Conservation (phyloP, 1,284 basidiomycete species). For the Boletus sp. region DNA sequence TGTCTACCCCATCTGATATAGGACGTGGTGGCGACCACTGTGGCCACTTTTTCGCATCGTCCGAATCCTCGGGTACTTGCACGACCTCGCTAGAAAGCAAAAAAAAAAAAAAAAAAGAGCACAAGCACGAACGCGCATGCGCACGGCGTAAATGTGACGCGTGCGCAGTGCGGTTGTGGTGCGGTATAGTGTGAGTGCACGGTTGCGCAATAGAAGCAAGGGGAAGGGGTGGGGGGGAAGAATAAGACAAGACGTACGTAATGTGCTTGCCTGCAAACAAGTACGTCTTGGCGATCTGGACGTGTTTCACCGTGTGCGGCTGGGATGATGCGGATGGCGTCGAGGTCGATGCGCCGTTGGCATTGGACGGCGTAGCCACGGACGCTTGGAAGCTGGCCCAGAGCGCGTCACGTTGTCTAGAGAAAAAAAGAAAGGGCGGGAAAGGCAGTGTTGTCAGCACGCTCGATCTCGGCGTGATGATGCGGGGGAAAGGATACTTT, state of each 20-base stretch:
- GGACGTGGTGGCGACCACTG: conserved; percentile 37
- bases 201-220: background rate
- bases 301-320: conserved; percentile 34
- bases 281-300: conserved; percentile 66
- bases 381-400: conserved; percentile 64
- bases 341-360: background rate
- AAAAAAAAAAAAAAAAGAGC: background rate
- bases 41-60: conserved; percentile 73
- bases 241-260: conserved; percentile 44
- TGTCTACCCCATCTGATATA: conserved; percentile 12
- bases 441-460: conserved; percentile 2
- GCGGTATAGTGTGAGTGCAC: background rate
- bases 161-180: background rate
- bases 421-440: background rate
- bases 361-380: conserved; percentile 27
- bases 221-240: too few relatives aligned
- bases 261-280: conserved; percentile 72
- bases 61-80: conserved; percentile 65
- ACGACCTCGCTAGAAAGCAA: conserved; percentile 54
- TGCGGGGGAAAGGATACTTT: conserved; percentile 33
- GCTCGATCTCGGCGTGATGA: background rate
- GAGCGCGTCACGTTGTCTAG: conserved; percentile 41
- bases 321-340: background rate
- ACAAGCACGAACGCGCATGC: background rate
- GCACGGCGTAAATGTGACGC: background rate